Percentiles rank a stretch among this genome's conserved stretches.
These are phyloP conservation scores for Sclerotinia trifoliorum DNA, from an alignment of 2,329 filamentous ascomycete species.

Conservation along the genomic window DNA sequence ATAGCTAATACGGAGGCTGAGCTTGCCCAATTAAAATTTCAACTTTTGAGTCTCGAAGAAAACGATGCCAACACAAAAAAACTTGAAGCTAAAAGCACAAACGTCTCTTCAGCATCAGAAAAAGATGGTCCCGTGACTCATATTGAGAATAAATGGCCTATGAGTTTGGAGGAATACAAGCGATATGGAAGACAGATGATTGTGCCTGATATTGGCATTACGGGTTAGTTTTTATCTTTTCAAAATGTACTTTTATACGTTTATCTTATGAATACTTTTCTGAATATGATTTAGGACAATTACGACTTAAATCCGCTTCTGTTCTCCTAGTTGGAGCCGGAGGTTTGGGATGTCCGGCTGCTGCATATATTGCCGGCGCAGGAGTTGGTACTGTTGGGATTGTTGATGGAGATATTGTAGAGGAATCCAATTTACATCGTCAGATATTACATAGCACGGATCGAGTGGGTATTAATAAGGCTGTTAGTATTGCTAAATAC, in stretches of 20 bases:
- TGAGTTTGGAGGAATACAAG: conserved; percentile 71
- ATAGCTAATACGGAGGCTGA: conserved; percentile 51
- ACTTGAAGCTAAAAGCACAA: background rate
- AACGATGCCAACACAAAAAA: background rate
- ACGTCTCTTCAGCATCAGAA: background rate
- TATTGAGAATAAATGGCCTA: conserved; percentile 58
- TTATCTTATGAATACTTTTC: background rate
- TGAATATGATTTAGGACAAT: conserved; percentile 59
- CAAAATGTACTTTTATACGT: background rate
- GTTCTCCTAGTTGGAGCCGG: conserved; percentile 85
- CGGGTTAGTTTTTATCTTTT: conserved; percentile 50
- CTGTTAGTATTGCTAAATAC: conserved; percentile 68
- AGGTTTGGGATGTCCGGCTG: conserved; percentile 87
- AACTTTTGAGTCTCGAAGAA: conserved; percentile 43
- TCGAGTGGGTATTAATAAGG: conserved; percentile 73
- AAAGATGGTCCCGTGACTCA: conserved; percentile 26
- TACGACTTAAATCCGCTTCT: conserved; percentile 65
- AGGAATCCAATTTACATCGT: conserved; percentile 86
- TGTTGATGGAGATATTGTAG: conserved; percentile 84
- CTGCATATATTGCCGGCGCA: conserved; percentile 87
- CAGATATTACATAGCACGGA: conserved; percentile 78
- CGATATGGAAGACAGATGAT: conserved; percentile 92
- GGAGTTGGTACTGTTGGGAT: conserved; percentile 82
- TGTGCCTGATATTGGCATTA: conserved; percentile 74
- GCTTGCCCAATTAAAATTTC: conserved; percentile 46